Base-by-base conservation (phyloP, 768 basidiomycete genomes). In the Mycena vitilis region DNA sequence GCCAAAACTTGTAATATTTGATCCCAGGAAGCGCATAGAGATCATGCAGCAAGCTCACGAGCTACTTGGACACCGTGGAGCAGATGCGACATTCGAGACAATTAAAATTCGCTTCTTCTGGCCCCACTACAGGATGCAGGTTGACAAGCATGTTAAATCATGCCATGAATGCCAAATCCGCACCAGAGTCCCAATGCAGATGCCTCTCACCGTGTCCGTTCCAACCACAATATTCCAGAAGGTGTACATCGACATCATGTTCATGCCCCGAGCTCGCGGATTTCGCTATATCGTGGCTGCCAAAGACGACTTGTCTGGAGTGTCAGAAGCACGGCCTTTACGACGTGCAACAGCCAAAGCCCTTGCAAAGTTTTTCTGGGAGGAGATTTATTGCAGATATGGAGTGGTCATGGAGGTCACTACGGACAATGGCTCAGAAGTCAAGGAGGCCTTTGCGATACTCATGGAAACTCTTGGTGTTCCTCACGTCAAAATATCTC, bases 351-450 rank as follows among this genome's bases (percentile, higher is more conserved):
- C 30, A 8, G 63, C 75, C 0, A 48, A 63, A 18, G 25, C 65
- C 0, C 38, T 81, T 0, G 74, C 69, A 5, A 69, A 71, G 5
- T 80, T 80, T 55, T 71, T 81, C 15, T 78, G 74, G 71, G 76
- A 80, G 52, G 67, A 80, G 12, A 73, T 80, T 0, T 72, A 80
- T 22, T 79, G 76, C 57, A 65, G 76, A 4, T 81, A 78, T 49
- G 80, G 80, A 20, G 65, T 67, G 0, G 51, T 77, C 0, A 65
- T 58, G 0, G 45, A 75, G 37, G 66, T 80, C 7, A 68, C 71
- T 13, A 78, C 79, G 2, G 79, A 80, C 22, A 80, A 80, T 63
- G 77, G 79, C 3, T 48, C 72, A 4, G 73, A 71, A 37, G 60
- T 70, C 4, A 71, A 65, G 37, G 72, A 68, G 38, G 73, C 74